phyloP scores from a whole-genome alignment of 371 early-diverging fungal genomes.

The Mucor velutinosus region DNA sequence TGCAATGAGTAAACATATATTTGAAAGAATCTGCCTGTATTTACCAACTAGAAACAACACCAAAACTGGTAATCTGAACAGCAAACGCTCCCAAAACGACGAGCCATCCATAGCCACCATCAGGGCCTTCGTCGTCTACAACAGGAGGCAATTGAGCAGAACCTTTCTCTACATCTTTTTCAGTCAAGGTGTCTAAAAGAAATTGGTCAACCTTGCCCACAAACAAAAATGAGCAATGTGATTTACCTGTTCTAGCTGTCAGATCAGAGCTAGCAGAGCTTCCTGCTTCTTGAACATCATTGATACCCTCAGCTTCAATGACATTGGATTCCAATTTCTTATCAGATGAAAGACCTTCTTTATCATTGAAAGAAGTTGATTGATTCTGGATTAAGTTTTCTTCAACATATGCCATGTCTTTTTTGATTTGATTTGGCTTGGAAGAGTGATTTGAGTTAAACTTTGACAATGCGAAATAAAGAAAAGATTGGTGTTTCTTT shows the following conservation, averaged over 20 bases:
- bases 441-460: neutral
- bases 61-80: slow-evolving; percentile 62
- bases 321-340: neutral
- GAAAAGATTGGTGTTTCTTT: neutral
- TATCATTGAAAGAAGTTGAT: neutral
- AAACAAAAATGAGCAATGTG: neutral
- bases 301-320: neutral
- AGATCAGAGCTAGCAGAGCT: neutral
- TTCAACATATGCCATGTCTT: slow-evolving; percentile 8
- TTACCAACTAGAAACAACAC: slow-evolving; percentile 42
- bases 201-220: neutral
- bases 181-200: neutral
- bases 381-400: neutral
- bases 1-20: neutral
- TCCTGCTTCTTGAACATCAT: neutral
- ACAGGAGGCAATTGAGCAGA: slow-evolving; percentile 3
- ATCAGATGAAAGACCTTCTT: neutral
- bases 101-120: slow-evolving; percentile 64
- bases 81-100: slow-evolving; percentile 60
- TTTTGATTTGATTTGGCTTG: neutral
- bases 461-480: neutral
- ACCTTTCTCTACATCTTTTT: neutral
- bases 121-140: slow-evolving; percentile 35
- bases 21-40: neutral
- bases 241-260: neutral